Conservation (phyloP, 2,329 filamentous ascomycete genomes). For the Penicillium sp. region DNA sequence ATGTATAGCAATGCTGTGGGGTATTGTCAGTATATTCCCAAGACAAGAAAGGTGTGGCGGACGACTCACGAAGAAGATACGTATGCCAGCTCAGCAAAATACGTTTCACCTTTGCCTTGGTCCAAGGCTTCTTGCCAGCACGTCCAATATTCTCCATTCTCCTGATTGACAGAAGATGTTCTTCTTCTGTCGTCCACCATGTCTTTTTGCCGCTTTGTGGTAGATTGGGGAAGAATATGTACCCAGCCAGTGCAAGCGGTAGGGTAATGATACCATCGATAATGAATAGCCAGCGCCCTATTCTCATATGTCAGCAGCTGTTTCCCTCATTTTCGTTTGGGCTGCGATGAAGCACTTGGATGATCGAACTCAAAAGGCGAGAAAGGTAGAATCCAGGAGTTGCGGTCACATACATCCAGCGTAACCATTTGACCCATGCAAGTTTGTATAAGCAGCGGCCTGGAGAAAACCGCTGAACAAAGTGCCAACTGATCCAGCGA, state of each 20-base stretch:
- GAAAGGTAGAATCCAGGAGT: background rate
- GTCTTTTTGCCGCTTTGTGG: slow-evolving; percentile 21
- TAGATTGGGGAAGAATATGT: slow-evolving; percentile 22
- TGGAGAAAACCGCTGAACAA: slow-evolving; percentile 26
- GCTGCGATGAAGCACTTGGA: background rate
- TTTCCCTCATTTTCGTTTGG: background rate
- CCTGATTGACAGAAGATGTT: slow-evolving; percentile 23
- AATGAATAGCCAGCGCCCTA: slow-evolving; percentile 28
- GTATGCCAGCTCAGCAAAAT: slow-evolving; percentile 42
- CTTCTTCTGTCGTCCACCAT: slow-evolving; percentile 25
- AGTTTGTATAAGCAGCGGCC: slow-evolving; percentile 22
- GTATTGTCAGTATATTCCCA: background rate
- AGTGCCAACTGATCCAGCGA: slow-evolving; percentile 18
- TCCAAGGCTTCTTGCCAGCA: slow-evolving; percentile 39
- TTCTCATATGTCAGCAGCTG: background rate
- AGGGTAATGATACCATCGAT: slow-evolving; percentile 28
- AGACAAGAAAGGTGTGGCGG: background rate
- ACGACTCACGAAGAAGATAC: slow-evolving; percentile 35
- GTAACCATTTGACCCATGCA: slow-evolving; percentile 22
- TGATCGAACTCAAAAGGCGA: background rate
- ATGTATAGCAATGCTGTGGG: slow-evolving; percentile 33
- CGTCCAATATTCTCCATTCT: slow-evolving; percentile 39
- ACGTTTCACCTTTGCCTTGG: slow-evolving; percentile 30
- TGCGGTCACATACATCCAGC: slow-evolving; percentile 19
- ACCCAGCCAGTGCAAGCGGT: slow-evolving; percentile 23